These are phyloP conservation scores for sorghum (Sorghum bicolor) DNA, from an alignment of 176 grass and related monocot genomes.

Conservation along the genomic window DNA sequence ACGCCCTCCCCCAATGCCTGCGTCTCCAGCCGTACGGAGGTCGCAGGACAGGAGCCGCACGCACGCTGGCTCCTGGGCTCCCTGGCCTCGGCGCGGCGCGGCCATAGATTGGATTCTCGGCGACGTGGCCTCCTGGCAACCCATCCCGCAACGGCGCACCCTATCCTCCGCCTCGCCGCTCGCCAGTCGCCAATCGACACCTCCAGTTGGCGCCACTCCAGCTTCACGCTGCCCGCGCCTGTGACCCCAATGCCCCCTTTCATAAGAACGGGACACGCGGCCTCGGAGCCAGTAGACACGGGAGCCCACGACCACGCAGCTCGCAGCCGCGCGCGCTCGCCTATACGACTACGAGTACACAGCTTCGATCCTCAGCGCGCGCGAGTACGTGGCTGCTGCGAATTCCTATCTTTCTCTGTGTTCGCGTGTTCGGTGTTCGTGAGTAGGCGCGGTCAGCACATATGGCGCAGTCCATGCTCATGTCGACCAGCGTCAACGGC, in stretches of 20 bases:
- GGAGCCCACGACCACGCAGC: background rate
- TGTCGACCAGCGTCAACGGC: slow-evolving; percentile 60
- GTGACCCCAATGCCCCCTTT: slow-evolving; percentile 7
- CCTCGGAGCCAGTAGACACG: background rate
- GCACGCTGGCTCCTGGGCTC: background rate
- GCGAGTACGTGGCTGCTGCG: background rate
- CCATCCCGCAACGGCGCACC: slow-evolving; percentile 33
- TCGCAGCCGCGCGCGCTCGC: background rate
- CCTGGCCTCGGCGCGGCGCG: background rate
- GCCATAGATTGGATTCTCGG: slow-evolving; percentile 26
- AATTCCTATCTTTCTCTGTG: background rate
- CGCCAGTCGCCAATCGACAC: slow-evolving; percentile 26
- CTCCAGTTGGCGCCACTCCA: slow-evolving; percentile 19
- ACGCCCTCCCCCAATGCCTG: background rate
- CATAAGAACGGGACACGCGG: slow-evolving; percentile 27
- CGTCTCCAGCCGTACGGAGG: background rate
- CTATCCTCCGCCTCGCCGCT: slow-evolving; percentile 41
- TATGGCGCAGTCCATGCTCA: slow-evolving; percentile 90
- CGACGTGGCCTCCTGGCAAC: slow-evolving; percentile 40
- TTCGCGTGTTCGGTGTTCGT: background rate
- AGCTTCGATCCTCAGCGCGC: background rate
- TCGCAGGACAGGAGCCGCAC: background rate
- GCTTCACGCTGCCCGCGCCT: background rate
- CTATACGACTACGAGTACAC: slow-evolving; percentile 10
- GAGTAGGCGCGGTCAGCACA: background rate